These are phyloP conservation scores for Detonula confervacea DNA, from an alignment of 352 stramenopile species.

Conservation along the genomic window DNA sequence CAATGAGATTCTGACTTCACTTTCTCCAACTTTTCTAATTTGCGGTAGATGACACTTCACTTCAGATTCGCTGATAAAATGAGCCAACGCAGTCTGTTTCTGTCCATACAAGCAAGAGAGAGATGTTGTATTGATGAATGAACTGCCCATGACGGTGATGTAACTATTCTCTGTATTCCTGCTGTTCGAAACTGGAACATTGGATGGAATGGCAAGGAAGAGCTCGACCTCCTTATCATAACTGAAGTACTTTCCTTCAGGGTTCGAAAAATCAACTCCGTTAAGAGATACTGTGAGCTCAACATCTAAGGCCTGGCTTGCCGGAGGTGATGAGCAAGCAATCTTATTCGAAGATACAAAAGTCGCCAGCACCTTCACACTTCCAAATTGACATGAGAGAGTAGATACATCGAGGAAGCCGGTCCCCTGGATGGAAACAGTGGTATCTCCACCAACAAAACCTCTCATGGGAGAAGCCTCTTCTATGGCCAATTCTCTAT, in stretches of 20 bases:
- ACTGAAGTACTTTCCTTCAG: slow-evolving; percentile 27
- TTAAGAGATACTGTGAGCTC: slow-evolving; percentile 60
- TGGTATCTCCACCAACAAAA: slow-evolving; percentile 65
- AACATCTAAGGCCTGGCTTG: slow-evolving; percentile 18
- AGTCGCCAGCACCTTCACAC: slow-evolving; percentile 28
- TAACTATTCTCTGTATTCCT: slow-evolving; percentile 1
- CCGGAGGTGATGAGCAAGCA: slow-evolving; percentile 51
- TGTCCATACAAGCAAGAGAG: slow-evolving; percentile 57
- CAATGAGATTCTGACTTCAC: slow-evolving; percentile 44
- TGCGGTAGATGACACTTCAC: slow-evolving; percentile 48
- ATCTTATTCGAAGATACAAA: slow-evolving; percentile 50
- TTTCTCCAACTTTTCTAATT: slow-evolving; percentile 26
- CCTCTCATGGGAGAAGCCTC: slow-evolving; percentile 53
- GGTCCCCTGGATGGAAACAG: slow-evolving; percentile 60
- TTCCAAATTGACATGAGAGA: slow-evolving; percentile 65
- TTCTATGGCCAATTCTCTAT: slow-evolving; percentile 49
- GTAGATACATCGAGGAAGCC: slow-evolving; percentile 58
- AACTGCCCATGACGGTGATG: slow-evolving; percentile 45
- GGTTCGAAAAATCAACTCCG: slow-evolving; percentile 33
- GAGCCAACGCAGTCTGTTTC: slow-evolving; percentile 26
- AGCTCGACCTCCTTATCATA: slow-evolving; percentile 60
- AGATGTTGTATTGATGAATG: slow-evolving; percentile 60
- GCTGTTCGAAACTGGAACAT: slow-evolving; percentile 24
- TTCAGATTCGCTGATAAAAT: slow-evolving; percentile 52
- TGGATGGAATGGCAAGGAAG: slow-evolving; percentile 31